Conservation (phyloP, 2,329 filamentous ascomycete species). For the Triangularia setosa region DNA sequence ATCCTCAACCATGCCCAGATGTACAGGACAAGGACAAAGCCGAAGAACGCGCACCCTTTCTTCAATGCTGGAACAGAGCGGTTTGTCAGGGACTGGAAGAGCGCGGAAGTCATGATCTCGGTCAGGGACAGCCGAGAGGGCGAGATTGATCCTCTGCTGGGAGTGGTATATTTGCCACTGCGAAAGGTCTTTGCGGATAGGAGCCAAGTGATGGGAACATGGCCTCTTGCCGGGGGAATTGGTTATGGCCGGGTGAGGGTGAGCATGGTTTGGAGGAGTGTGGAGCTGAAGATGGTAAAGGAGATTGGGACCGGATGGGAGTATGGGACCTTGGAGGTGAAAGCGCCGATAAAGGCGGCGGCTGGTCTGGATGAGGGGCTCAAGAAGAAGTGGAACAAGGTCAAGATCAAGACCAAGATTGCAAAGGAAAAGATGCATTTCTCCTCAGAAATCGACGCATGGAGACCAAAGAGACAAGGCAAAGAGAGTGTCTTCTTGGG, state of each 20-base stretch:
- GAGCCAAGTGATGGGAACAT: slow-evolving; percentile 62
- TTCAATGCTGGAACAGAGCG: slow-evolving; percentile 74
- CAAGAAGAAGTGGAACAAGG: slow-evolving; percentile 12
- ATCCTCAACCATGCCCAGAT: slow-evolving; percentile 68
- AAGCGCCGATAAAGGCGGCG: slow-evolving; percentile 44
- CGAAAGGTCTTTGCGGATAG: slow-evolving; percentile 57
- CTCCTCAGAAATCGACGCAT: slow-evolving; percentile 32
- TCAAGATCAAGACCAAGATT: slow-evolving; percentile 30
- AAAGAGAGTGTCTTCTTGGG: slow-evolving; percentile 48
- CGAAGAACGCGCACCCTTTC: slow-evolving; percentile 73
- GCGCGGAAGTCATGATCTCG: slow-evolving; percentile 62
- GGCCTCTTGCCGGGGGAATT: slow-evolving; percentile 67
- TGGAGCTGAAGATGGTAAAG: slow-evolving; percentile 57
- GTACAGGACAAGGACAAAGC: slow-evolving; percentile 70
- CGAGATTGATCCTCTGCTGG: slow-evolving; percentile 66
- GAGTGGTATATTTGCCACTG: slow-evolving; percentile 66
- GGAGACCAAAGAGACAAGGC: slow-evolving; percentile 40
- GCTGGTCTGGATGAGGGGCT: slow-evolving; percentile 42
- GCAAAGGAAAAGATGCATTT: slow-evolving; percentile 56
- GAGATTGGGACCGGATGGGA: slow-evolving; percentile 62
- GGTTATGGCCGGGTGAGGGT: slow-evolving; percentile 66
- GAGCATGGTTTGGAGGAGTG: slow-evolving; percentile 69
- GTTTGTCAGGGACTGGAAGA: slow-evolving; percentile 65
- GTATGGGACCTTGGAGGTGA: slow-evolving; percentile 64
- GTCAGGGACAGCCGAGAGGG: slow-evolving; percentile 65